A percentile compares a stretch with the other conserved stretches of the same genome.
Evolutionary conservation across 1,139 yeast species (phyloP).

Genomic region (Zhuliangozyma parablackwelliae): DNA sequence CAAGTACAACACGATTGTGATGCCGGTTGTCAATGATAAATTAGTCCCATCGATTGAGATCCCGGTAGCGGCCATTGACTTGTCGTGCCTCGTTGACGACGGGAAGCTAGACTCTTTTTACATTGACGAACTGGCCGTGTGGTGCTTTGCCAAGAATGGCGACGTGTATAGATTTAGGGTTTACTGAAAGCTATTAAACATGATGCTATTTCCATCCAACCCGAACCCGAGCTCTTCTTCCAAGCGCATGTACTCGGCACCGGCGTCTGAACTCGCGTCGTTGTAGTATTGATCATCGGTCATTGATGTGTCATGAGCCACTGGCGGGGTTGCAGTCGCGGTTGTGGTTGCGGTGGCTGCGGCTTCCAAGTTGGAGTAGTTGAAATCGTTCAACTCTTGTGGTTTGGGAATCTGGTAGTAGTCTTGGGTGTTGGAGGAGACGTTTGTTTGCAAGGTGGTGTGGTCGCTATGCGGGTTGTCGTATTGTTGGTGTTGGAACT

Average conservation of each 20-base stretch:
- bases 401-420: constrained; percentile 31
- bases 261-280: constrained; percentile 8
- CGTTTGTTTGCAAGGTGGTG: constrained; percentile 5
- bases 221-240: constrained; percentile 49
- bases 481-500: neutral
- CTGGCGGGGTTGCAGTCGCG: neutral
- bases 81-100: constrained; percentile 27
- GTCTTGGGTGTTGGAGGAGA: neutral
- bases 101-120: constrained; percentile 45
- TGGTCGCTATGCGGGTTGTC: constrained; percentile 5
- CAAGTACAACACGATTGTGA: constrained; percentile 24
- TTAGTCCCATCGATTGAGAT: constrained; percentile 39
- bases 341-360: neutral
- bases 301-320: neutral
- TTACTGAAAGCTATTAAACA: constrained; percentile 6
- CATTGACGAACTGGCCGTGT: constrained; percentile 35
- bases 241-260: constrained; percentile 31
- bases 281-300: constrained; percentile 5
- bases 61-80: constrained; percentile 32
- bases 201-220: constrained; percentile 30
- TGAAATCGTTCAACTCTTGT: constrained; percentile 42
- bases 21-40: constrained; percentile 37
- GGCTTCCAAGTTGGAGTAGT: constrained; percentile 18
- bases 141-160: constrained; percentile 53
- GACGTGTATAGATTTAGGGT: constrained; percentile 39